Conservation (phyloP, 176 grass and related monocot species). For the Calamus simplicifolius region DNA sequence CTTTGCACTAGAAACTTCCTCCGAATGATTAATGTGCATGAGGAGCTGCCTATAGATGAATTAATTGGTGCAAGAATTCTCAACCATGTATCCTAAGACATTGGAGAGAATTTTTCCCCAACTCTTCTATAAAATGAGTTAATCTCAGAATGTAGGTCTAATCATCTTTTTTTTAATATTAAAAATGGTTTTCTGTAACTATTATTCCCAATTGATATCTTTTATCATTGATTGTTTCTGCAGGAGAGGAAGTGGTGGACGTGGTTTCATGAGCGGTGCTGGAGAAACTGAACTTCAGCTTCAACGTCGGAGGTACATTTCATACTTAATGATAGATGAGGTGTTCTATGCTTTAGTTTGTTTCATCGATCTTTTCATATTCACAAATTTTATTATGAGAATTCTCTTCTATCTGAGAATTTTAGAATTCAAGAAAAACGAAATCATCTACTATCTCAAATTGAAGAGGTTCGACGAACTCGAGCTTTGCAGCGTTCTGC, state of each 20-base stretch:
- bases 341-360: conserved; percentile 1
- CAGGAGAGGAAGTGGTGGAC: conserved; percentile 92
- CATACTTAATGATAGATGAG: conserved; percentile 8
- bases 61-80: no score
- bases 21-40: no score
- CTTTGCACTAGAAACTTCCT: no score
- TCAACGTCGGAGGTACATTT: conserved; percentile 76
- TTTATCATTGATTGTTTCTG: conserved; percentile 15
- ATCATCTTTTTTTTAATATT: no score
- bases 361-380: conserved; percentile 1
- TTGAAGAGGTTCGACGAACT: conserved; percentile 72
- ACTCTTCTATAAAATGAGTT: no score
- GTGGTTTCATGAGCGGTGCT: conserved; percentile 83
- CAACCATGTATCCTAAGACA: no score
- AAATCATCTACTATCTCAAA: conserved; percentile 60
- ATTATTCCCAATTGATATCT: neutral
- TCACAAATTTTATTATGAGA: neutral
- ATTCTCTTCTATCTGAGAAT: conserved; percentile 6
- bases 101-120: no score
- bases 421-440: conserved; percentile 76
- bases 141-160: no score
- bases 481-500: conserved; percentile 70
- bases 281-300: conserved; percentile 99
- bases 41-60: no score
- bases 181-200: neutral